phyloP scores from a whole-genome alignment of 257 asterid species.

The Forsythia suspensa region DNA sequence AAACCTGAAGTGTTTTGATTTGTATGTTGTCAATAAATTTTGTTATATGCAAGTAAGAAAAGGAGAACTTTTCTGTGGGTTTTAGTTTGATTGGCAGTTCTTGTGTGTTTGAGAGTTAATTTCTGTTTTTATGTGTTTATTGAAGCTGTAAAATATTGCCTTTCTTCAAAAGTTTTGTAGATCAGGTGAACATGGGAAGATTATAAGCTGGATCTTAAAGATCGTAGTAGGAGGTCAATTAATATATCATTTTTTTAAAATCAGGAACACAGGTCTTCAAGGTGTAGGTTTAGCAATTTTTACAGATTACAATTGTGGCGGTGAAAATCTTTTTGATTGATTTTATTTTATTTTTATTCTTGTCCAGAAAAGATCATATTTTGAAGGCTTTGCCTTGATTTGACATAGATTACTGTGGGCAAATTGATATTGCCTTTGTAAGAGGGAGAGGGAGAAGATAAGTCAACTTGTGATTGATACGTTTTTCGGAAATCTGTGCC shows the following conservation, averaged over 20 bases:
- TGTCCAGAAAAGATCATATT: slow-evolving; percentile 20
- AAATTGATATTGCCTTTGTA: neutral
- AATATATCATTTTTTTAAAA: neutral
- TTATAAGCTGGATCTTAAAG: slow-evolving; percentile 10
- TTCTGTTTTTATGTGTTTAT: neutral
- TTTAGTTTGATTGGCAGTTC: neutral
- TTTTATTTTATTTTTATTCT: neutral
- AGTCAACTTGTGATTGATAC: slow-evolving; percentile 9
- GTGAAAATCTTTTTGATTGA: slow-evolving; percentile 10
- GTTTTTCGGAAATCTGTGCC: neutral
- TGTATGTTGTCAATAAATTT: neutral
- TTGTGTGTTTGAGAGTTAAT: neutral
- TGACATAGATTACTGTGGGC: neutral
- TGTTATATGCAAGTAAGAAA: neutral
- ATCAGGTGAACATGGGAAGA: slow-evolving; percentile 1
- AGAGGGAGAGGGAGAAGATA: slow-evolving; percentile 16
- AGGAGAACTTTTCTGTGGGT: slow-evolving; percentile 6
- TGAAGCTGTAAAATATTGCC: slow-evolving; percentile 5
- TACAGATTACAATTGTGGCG: neutral
- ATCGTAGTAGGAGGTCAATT: neutral
- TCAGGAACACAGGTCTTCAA: neutral
- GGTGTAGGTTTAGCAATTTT: neutral
- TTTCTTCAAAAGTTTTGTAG: slow-evolving; percentile 1
- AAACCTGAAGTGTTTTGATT: neutral
- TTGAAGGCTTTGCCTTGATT: slow-evolving; percentile 7